These are phyloP conservation scores for Eucalyptus erythrocorys DNA, from an alignment of 345 rosid species.

Conservation along the genomic window DNA sequence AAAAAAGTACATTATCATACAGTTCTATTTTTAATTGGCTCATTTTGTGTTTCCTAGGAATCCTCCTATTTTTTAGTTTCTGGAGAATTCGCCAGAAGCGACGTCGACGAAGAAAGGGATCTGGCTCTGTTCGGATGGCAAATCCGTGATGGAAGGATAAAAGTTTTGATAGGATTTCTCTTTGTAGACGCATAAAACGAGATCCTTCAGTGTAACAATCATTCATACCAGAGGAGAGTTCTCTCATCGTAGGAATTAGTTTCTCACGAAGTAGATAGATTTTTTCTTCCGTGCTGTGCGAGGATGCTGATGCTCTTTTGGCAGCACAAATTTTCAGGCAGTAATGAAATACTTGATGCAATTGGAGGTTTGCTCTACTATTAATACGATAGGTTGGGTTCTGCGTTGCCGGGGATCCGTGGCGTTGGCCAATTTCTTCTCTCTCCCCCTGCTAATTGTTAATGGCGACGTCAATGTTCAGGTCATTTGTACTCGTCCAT, in stretches of 20 bases:
- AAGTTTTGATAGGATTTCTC: not conserved
- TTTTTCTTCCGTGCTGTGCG: not conserved
- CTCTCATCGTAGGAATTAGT: not conserved
- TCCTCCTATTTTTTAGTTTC: constrained; percentile 50
- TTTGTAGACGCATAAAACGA: not conserved
- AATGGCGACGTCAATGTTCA: not conserved
- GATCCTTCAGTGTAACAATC: not conserved
- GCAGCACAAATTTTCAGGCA: not conserved
- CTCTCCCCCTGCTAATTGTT: not conserved
- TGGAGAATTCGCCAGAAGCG: constrained; percentile 77
- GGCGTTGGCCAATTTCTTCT: not conserved
- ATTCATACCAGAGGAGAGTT: not conserved
- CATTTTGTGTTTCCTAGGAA: constrained; percentile 26
- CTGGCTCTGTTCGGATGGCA: constrained; percentile 39
- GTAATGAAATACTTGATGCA: not conserved
- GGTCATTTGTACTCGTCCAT: not conserved
- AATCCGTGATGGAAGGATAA: constrained; percentile 13
- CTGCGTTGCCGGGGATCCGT: not conserved
- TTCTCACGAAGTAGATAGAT: not conserved
- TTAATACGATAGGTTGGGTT: not conserved
- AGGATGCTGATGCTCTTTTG: not conserved
- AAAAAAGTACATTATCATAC: too few relatives aligned
- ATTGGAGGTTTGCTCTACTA: not conserved
- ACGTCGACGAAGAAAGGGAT: constrained; percentile 55
- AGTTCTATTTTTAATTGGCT: not conserved